Percentiles rank a stretch among this genome's conserved stretches.
Conservation (phyloP, 495 filamentous ascomycete genomes). For the Astrothelium subdiscretum region DNA sequence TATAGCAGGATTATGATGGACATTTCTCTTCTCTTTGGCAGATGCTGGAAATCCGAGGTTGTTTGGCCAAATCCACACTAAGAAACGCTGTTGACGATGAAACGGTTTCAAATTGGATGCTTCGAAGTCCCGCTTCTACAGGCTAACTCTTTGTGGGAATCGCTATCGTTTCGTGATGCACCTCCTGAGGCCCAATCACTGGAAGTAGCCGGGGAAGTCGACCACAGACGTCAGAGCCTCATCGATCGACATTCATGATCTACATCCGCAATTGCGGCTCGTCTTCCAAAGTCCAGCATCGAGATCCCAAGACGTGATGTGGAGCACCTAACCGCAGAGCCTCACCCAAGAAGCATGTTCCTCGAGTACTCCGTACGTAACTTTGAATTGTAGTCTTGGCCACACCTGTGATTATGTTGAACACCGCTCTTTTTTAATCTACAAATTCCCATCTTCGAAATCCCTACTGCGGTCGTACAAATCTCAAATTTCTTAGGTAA, state of each 20-base stretch:
- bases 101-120: background rate
- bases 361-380: too few species aligned
- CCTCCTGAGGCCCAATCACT: background rate
- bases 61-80: background rate
- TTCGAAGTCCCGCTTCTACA: background rate
- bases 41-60: background rate
- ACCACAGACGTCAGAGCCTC: background rate
- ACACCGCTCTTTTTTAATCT: background rate
- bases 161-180: background rate
- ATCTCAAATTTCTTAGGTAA: background rate
- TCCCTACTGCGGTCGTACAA: background rate
- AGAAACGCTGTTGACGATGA: constrained; percentile 2
- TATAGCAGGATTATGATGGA: background rate
- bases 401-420: too few species aligned
- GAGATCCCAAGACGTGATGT: too few species aligned
- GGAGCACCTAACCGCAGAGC: too few species aligned
- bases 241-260: too few species aligned
- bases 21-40: background rate
- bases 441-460: background rate
- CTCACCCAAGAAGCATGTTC: too few species aligned
- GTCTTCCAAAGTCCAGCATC: too few species aligned
- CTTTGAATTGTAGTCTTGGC: too few species aligned
- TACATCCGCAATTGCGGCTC: too few species aligned
- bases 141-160: background rate
- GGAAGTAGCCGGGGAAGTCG: background rate